Conservation (phyloP, 106 monocot genomes). For the Iris macrosiphon region DNA sequence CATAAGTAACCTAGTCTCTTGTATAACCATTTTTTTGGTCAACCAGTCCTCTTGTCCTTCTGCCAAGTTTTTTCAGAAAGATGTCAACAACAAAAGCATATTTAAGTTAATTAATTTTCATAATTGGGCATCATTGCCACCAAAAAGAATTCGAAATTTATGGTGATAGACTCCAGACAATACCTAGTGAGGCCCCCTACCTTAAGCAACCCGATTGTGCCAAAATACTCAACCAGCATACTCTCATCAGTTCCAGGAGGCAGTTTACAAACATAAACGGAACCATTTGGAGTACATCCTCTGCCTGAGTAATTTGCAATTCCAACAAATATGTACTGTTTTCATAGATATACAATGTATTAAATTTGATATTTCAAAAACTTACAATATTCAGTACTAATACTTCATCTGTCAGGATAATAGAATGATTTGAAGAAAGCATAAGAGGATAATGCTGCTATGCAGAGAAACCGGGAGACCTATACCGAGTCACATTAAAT, state of each 20-base stretch:
- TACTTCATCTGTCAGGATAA: no score
- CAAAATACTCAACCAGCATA: slow-evolving; percentile 93
- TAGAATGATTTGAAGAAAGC: no score
- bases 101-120: not conserved
- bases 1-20: slow-evolving; percentile 82
- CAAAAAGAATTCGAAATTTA: slow-evolving; percentile 1
- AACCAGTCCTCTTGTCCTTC: slow-evolving; percentile 95
- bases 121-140: not conserved
- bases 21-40: slow-evolving; percentile 94
- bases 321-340: not conserved
- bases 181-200: slow-evolving; percentile 73
- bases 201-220: slow-evolving; percentile 99
- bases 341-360: no score
- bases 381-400: no score
- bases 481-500: no score
- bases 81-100: not conserved
- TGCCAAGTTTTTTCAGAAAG: slow-evolving; percentile 16
- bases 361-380: no score
- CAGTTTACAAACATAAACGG: slow-evolving; percentile 87
- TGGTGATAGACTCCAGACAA: slow-evolving; percentile 31
- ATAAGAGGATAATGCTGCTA: no score
- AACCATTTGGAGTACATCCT: slow-evolving; percentile 58
- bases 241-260: slow-evolving; percentile 88
- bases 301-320: slow-evolving; percentile 66
- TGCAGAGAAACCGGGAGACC: no score